Evolutionary conservation across 495 filamentous ascomycete genomes (phyloP).

Genomic region (Diplogelasinospora grovesii): DNA sequence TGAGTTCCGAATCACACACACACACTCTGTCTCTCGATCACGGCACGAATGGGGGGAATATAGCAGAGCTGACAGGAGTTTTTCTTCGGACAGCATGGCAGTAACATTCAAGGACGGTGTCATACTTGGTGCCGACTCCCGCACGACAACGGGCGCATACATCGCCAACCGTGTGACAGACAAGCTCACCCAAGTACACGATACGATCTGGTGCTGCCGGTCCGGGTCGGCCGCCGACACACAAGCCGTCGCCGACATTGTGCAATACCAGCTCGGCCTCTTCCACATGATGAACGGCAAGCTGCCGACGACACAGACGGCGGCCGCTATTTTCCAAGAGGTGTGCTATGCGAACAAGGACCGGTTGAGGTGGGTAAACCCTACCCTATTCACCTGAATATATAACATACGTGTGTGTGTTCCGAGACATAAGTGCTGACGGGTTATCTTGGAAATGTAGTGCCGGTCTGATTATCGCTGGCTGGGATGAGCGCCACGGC

Average conservation of each 20-base stretch:
- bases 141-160: conserved; percentile 97
- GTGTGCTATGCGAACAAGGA: conserved; percentile 98
- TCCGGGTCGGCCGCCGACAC: conserved; percentile 97
- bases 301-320: conserved; percentile 86
- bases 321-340: conserved; percentile 93
- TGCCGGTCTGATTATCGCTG: conserved; percentile 95
- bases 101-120: conserved; percentile 98
- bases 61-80: no score
- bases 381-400: neutral
- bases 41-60: conserved; percentile 1
- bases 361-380: conserved; percentile 55
- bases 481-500: conserved; percentile 87
- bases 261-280: conserved; percentile 90
- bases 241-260: conserved; percentile 95
- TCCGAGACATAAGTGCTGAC: conserved; percentile 18
- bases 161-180: conserved; percentile 99
- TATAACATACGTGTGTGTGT: no score
- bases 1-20: conserved; percentile 49
- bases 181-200: conserved; percentile 96
- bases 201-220: conserved; percentile 98
- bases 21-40: conserved; percentile 1
- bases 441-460: conserved; percentile 33
- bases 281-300: conserved; percentile 83
- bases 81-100: conserved; percentile 73
- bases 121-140: conserved; percentile 90